Base-by-base conservation (phyloP, 2,329 filamentous ascomycete genomes). In the Harringtonia aguacate region DNA sequence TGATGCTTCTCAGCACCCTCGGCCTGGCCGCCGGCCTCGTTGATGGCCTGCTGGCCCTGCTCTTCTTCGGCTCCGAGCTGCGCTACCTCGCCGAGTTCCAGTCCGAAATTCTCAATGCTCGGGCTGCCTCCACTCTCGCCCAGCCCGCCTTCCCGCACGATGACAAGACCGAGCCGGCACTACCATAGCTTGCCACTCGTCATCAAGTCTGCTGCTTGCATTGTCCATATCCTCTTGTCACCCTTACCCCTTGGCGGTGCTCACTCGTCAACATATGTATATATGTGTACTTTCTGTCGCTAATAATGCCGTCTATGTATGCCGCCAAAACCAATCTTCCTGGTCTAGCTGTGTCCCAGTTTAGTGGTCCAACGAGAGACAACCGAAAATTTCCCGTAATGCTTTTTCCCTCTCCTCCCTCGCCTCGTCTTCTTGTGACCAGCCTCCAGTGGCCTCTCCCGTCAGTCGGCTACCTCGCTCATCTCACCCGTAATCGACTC, bases 41-140 rank as follows among this genome's bases (percentile, higher is more conserved):
- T 18, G 86, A 95, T 57, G 89, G 90, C 0, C 63, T 97, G 34
- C 85, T 97, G 59, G 84, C 88, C 0, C 73, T 92, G 1, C 62
- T 97, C 39, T 98, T 98, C 60, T 82, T 95, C 46, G 81, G 83
- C 12, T 80, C 79, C 48, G 92, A 98, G 65, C 64, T 95, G 47
- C 74, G 87, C 46, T 81, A 84, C 4, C 66, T 98, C 44, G 81
- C 79, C 55, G 92, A 98, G 66, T 97, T 97, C 64, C 79, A 92
- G 59, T 95, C 87, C 84, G 92, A 98, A 62, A 81, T 97, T 22
- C 68, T 67, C 41, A 89, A 84, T 58, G 81, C 82, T 13, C 79
- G 66, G 50, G 63, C 66, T 0, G 56, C 62, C 5, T 63, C 64
- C 20, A 58, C 55, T 6, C 34, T 5, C 18, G 7, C 4, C 7